Conservation (phyloP, 495 filamentous ascomycete species). For the Penicillium coffeae region DNA sequence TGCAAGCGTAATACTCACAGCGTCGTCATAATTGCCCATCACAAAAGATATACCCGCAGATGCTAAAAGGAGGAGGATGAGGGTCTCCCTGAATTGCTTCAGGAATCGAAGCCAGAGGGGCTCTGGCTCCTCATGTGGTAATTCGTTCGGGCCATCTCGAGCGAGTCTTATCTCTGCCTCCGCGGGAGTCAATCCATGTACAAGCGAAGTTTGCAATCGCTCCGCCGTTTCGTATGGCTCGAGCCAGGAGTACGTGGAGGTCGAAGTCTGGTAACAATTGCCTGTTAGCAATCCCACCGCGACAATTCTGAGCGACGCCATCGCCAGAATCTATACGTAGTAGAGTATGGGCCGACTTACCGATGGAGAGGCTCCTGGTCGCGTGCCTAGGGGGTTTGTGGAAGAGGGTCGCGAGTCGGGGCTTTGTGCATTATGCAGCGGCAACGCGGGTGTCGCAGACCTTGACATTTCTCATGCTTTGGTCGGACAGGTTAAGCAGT, state of each 20-base stretch:
- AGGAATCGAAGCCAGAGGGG: conserved; percentile 91
- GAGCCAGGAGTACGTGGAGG: conserved; percentile 60
- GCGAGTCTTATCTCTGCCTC: conserved; percentile 76
- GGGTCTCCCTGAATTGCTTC: conserved; percentile 90
- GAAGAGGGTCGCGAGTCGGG: conserved; percentile 31
- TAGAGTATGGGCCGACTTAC: conserved; percentile 17
- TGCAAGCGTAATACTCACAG: conserved; percentile 87
- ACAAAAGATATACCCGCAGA: conserved; percentile 88
- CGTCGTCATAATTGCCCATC: conserved; percentile 95
- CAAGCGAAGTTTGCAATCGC: conserved; percentile 76
- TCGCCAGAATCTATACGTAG: no score
- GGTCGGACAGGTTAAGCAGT: conserved; percentile 8
- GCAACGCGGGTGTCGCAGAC: conserved; percentile 54
- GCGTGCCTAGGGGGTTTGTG: conserved; percentile 32
- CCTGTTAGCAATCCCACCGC: no score
- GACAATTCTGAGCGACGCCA: no score
- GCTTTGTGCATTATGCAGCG: conserved; percentile 49
- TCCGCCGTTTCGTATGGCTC: conserved; percentile 72
- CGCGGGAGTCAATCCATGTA: conserved; percentile 70
- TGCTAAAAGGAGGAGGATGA: conserved; percentile 82
- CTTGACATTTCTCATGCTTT: conserved; percentile 59
- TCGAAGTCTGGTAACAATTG: conserved; percentile 55
- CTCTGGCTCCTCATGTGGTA: conserved; percentile 89
- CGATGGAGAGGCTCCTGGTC: conserved; percentile 30
- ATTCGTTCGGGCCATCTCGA: conserved; percentile 86